These are phyloP conservation scores for Zelopaecilomyces penicillatus DNA, from an alignment of 2,329 filamentous ascomycete genomes.

Conservation along the genomic window DNA sequence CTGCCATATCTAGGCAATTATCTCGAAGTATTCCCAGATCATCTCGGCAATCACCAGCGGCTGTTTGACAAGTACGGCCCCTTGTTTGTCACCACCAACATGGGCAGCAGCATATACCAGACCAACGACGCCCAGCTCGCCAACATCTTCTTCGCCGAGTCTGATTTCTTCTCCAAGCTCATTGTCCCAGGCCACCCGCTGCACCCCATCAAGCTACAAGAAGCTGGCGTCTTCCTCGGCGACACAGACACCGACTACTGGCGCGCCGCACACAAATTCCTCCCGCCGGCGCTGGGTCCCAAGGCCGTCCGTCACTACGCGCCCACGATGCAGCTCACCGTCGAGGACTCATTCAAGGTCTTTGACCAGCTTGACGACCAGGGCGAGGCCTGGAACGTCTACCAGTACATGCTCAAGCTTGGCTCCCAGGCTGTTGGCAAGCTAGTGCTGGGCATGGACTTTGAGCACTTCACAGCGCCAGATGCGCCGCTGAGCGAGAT, in stretches of 20 bases:
- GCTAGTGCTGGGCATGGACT: constrained; percentile 36
- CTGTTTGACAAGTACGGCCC: constrained; percentile 45
- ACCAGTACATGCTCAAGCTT: constrained; percentile 42
- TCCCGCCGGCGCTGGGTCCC: constrained; percentile 49
- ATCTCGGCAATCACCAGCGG: constrained; percentile 47
- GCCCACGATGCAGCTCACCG: constrained; percentile 47
- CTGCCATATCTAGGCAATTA: constrained; percentile 44
- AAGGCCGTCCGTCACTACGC: constrained; percentile 55
- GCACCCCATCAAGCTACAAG: constrained; percentile 30
- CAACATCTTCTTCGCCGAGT: constrained; percentile 38
- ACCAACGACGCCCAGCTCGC: constrained; percentile 43
- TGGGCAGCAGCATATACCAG: constrained; percentile 40
- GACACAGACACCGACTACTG: constrained; percentile 45
- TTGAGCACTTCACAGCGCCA: constrained; percentile 33
- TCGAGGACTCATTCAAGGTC: constrained; percentile 41
- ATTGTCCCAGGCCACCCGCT: constrained; percentile 43
- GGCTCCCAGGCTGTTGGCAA: constrained; percentile 37
- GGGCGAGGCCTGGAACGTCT: constrained; percentile 39
- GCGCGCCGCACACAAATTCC: constrained; percentile 49
- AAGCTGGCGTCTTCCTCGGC: constrained; percentile 36
- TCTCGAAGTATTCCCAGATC: constrained; percentile 48
- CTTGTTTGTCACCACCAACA: constrained; percentile 42
- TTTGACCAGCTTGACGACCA: constrained; percentile 43
- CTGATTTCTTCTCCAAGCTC: constrained; percentile 44
- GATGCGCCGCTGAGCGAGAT: constrained; percentile 44